Percentiles rank a stretch among this genome's conserved stretches.
Evolutionary conservation across 2,329 filamentous ascomycete species (phyloP).

Genomic region (Paracoccidioides lutzii): DNA sequence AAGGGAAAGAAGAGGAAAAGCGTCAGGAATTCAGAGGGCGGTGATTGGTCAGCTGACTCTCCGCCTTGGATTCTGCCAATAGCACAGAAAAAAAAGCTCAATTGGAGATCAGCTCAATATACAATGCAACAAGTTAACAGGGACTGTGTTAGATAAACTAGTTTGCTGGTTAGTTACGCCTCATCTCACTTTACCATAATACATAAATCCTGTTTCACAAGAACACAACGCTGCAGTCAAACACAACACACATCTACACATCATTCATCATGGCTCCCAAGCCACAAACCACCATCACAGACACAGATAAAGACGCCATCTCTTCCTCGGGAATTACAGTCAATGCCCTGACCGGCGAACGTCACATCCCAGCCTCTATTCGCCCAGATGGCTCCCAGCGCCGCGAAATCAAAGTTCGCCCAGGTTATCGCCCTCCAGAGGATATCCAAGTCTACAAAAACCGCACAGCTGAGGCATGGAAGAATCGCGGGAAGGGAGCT

Average conservation of each 20-base stretch:
- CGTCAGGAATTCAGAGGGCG: conserved; percentile 7
- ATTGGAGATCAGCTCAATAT: neutral
- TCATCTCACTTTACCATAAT: too few species aligned
- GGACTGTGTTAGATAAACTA: too few species aligned
- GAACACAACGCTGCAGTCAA: neutral
- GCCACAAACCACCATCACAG: conserved; percentile 28
- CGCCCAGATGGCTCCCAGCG: conserved; percentile 83
- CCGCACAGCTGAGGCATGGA: conserved; percentile 72
- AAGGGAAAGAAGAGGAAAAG: conserved; percentile 2
- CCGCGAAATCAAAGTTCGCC: conserved; percentile 85
- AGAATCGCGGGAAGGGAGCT: conserved; percentile 55
- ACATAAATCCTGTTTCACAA: too few species aligned
- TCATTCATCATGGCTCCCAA: conserved; percentile 34
- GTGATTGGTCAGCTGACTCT: conserved; percentile 8
- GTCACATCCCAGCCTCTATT: conserved; percentile 76
- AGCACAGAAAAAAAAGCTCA: neutral
- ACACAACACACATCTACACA: neutral
- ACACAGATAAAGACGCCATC: conserved; percentile 1
- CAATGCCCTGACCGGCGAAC: conserved; percentile 61
- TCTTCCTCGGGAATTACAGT: conserved; percentile 57
- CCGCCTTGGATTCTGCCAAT: conserved; percentile 3
- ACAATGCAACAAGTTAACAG: neutral
- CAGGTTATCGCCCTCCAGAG: conserved; percentile 86
- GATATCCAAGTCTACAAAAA: conserved; percentile 96
- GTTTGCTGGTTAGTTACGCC: too few species aligned